These are phyloP conservation scores for Gelatoporia subvermispora DNA, from an alignment of 768 basidiomycete species.

Conservation along the genomic window DNA sequence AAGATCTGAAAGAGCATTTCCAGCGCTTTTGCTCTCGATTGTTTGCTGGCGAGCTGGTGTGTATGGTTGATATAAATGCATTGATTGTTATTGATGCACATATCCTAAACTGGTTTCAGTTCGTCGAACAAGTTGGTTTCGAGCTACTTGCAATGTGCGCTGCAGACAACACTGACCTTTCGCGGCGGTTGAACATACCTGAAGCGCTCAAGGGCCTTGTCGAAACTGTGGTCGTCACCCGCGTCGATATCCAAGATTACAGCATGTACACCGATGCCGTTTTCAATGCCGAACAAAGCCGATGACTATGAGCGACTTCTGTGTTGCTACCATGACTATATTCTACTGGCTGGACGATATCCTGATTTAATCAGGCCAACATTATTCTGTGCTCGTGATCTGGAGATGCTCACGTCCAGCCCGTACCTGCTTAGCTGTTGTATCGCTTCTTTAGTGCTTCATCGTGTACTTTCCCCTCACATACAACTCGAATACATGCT, in stretches of 20 bases:
- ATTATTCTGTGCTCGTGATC: too few relatives aligned
- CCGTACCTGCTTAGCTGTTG: too few relatives aligned
- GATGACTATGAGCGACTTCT: too few relatives aligned
- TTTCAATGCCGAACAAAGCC: slow-evolving; percentile 18
- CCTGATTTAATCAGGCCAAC: too few relatives aligned
- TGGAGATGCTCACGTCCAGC: too few relatives aligned
- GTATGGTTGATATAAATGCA: slow-evolving; percentile 9
- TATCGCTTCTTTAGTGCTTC: too few relatives aligned
- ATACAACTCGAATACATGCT: too few relatives aligned
- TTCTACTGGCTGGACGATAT: too few relatives aligned
- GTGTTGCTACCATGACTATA: too few relatives aligned
- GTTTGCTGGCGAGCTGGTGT: slow-evolving; percentile 48
- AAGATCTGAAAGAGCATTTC: slow-evolving; percentile 43
- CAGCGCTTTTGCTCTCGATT: slow-evolving; percentile 46
- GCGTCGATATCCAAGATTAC: slow-evolving; percentile 54
- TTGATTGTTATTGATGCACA: neutral
- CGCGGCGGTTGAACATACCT: slow-evolving; percentile 48
- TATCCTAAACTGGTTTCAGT: slow-evolving; percentile 40
- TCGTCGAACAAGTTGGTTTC: slow-evolving; percentile 47
- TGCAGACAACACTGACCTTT: slow-evolving; percentile 41
- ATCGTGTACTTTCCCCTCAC: too few relatives aligned
- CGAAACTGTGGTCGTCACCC: slow-evolving; percentile 45
- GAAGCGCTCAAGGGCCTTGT: slow-evolving; percentile 37
- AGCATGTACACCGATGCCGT: slow-evolving; percentile 55
- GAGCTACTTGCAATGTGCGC: slow-evolving; percentile 58